A percentile compares a stretch with the other conserved stretches of the same genome.
phyloP scores from a whole-genome alignment of 768 basidiomycete species.

The Lactifluus pinguis region DNA sequence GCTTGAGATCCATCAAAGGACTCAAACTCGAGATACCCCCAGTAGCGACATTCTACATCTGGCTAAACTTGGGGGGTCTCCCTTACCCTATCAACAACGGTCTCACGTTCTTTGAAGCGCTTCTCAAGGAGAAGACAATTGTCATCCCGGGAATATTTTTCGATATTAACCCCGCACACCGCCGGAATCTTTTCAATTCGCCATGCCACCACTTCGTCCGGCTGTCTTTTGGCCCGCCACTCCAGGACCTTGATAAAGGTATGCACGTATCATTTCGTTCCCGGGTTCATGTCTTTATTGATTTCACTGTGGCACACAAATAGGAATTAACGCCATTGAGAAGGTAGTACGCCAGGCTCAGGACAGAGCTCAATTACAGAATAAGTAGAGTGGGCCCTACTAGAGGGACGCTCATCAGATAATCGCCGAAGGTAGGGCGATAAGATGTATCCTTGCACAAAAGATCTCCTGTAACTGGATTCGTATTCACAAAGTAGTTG shows the following conservation, averaged over 20 bases:
- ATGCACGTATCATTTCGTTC: constrained; percentile 4
- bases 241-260: constrained; percentile 75
- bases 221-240: constrained; percentile 75
- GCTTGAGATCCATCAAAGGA: constrained; percentile 65
- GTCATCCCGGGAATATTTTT: constrained; percentile 91
- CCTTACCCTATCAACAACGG: constrained; percentile 83
- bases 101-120: constrained; percentile 91
- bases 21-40: constrained; percentile 74
- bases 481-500: background rate
- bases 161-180: constrained; percentile 71
- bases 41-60: constrained; percentile 85
- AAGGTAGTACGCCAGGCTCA: constrained; percentile 64
- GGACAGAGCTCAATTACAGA: constrained; percentile 63
- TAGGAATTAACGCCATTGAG: constrained; percentile 80
- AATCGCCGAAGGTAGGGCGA: background rate
- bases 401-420: background rate
- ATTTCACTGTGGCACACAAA: background rate
- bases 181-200: constrained; percentile 82
- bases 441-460: background rate
- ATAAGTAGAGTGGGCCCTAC: constrained; percentile 32
- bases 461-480: background rate
- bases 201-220: constrained; percentile 81
- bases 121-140: constrained; percentile 84
- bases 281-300: background rate
- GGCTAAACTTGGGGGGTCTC: constrained; percentile 78